Evolutionary conservation across 169 alveolate species (phyloP).

Genomic region (Cryptosporidium xiaoi): DNA sequence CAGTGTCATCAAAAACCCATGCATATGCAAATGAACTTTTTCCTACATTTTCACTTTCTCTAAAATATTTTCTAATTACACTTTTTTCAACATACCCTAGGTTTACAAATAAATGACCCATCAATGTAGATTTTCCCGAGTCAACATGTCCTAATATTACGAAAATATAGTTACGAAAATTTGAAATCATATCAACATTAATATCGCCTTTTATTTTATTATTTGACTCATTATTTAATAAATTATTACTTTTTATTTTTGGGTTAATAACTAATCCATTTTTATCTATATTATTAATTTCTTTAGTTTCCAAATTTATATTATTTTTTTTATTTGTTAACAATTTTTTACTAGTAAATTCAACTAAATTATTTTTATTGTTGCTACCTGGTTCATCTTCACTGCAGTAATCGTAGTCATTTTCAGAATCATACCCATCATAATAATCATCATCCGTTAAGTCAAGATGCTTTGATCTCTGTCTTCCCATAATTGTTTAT

Average conservation of each 20-base stretch:
- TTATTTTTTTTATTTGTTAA: background rate
- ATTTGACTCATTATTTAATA: background rate
- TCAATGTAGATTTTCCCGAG: constrained; percentile 95
- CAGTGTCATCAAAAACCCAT: constrained; percentile 87
- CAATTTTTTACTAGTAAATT: background rate
- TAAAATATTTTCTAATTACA: constrained; percentile 84
- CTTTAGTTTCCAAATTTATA: background rate
- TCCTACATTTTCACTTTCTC: constrained; percentile 81
- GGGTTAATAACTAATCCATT: background rate
- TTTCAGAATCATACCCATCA: constrained; percentile 28
- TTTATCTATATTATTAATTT: background rate
- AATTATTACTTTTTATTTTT: background rate
- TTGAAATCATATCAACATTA: too few species aligned
- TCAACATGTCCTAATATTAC: constrained; percentile 96
- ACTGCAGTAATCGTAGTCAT: background rate
- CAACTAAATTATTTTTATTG: background rate
- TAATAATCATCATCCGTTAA: constrained; percentile 63
- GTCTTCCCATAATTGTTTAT: constrained; percentile 10
- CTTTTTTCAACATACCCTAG: constrained; percentile 87
- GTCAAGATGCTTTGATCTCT: constrained; percentile 32
- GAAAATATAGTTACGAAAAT: constrained; percentile 75
- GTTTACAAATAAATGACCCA: constrained; percentile 87
- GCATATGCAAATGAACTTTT: constrained; percentile 83
- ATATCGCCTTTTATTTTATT: background rate
- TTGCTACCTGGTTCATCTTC: background rate